phyloP scores from a whole-genome alignment of 352 stramenopile species.

The Globisporangium abappressorium region DNA sequence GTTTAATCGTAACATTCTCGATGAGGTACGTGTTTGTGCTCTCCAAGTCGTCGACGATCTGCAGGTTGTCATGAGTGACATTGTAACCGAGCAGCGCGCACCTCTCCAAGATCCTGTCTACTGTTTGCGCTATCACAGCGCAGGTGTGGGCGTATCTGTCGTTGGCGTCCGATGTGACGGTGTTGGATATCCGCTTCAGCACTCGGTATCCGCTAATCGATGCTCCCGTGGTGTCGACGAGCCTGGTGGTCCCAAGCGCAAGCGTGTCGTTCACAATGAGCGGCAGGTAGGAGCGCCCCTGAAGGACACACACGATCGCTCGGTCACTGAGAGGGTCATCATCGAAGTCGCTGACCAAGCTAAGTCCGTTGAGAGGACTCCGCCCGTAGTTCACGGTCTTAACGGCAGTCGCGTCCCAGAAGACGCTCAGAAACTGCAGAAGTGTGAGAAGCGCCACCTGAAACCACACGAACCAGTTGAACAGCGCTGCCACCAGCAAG shows the following conservation, averaged over 20 bases:
- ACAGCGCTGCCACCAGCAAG: not conserved
- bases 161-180: not conserved
- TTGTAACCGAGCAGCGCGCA: slow-evolving; percentile 27
- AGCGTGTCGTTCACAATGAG: slow-evolving; percentile 33
- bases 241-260: not conserved
- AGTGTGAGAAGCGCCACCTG: not conserved
- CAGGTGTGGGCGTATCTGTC: slow-evolving; percentile 7
- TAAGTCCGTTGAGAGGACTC: slow-evolving; percentile 1
- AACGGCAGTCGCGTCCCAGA: not conserved
- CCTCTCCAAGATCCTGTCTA: slow-evolving; percentile 19
- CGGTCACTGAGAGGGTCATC: slow-evolving; percentile 50
- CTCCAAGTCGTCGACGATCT: slow-evolving; percentile 19
- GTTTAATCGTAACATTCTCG: too few relatives aligned
- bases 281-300: slow-evolving; percentile 38
- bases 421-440: not conserved
- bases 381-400: slow-evolving; percentile 1
- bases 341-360: not conserved
- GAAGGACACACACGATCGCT: slow-evolving; percentile 34
- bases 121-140: slow-evolving; percentile 15
- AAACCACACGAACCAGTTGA: slow-evolving; percentile 2
- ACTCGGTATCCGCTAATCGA: slow-evolving; percentile 13
- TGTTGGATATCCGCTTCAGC: not conserved
- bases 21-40: slow-evolving; percentile 3
- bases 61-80: slow-evolving; percentile 22
- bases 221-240: slow-evolving; percentile 9